A percentile compares a stretch with the other conserved stretches of the same genome.
phyloP scores from a whole-genome alignment of 2,329 filamentous ascomycete genomes.

The Fusarium sp. region DNA sequence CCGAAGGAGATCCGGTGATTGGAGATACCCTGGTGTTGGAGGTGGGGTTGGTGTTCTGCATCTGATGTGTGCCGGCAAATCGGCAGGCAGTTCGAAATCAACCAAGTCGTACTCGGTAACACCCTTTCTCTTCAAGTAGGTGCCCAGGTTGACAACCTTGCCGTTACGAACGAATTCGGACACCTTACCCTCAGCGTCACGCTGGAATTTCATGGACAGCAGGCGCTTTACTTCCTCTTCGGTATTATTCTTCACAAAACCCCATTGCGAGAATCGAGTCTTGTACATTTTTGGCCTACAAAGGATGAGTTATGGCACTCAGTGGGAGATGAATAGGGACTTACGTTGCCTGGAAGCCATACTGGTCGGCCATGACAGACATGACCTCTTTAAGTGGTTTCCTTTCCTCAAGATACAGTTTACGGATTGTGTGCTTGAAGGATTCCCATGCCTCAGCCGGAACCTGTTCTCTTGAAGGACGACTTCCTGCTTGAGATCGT shows the following conservation, averaged over 20 bases:
- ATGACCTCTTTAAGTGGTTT: slow-evolving; percentile 64
- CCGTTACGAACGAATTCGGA: slow-evolving; percentile 64
- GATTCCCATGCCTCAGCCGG: slow-evolving; percentile 60
- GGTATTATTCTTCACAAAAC: slow-evolving; percentile 65
- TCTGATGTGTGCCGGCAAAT: slow-evolving; percentile 56
- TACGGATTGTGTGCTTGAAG: slow-evolving; percentile 58
- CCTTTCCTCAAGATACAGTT: slow-evolving; percentile 60
- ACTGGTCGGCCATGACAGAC: slow-evolving; percentile 60
- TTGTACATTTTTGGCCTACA: slow-evolving; percentile 65
- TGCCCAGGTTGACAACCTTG: slow-evolving; percentile 62
- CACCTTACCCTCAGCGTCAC: slow-evolving; percentile 63
- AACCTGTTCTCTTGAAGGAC: slow-evolving; percentile 56
- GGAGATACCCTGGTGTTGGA: slow-evolving; percentile 54
- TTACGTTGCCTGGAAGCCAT: slow-evolving; percentile 62
- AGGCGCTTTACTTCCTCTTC: slow-evolving; percentile 63
- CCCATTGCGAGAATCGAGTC: slow-evolving; percentile 65
- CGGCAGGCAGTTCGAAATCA: slow-evolving; percentile 56
- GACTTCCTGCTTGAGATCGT: slow-evolving; percentile 47
- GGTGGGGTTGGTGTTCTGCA: slow-evolving; percentile 59
- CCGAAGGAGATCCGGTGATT: slow-evolving; percentile 55
- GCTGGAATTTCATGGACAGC: slow-evolving; percentile 63
- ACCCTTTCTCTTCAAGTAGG: slow-evolving; percentile 63
- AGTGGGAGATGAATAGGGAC: slow-evolving; percentile 21
- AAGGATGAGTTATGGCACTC: slow-evolving; percentile 19
- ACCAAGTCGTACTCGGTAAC: slow-evolving; percentile 64